Base-by-base conservation (phyloP, 2,329 filamentous ascomycete species). In the Ophiosphaerella korrae region DNA sequence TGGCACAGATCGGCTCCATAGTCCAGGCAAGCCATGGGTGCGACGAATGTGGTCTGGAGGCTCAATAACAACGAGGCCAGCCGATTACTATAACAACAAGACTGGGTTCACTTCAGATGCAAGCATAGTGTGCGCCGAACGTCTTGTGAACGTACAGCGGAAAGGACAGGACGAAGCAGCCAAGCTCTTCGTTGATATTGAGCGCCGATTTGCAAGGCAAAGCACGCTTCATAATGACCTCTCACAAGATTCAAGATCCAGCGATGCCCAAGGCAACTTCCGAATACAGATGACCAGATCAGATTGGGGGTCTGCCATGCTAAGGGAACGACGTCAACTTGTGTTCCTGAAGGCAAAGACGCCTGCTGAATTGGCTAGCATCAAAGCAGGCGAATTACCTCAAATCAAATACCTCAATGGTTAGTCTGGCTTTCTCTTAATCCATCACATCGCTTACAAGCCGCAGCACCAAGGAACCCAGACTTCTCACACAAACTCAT, bases 21-120 rank as follows among this genome's bases (percentile, higher is more conserved):
- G 81, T 21, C 93, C 93, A 0, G 90, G 88, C 1, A 69, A 70
- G 3, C 85, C 86, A 1, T 96, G 89, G 70, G 81, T 81, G 43
- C 83, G 89, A 18, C 86, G 94, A 14, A 85, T 99, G 77, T 99
- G 94, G 94, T 90, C 90, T 12, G 92, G 92, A 29, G 94, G 93
- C 0, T 81, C 82, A 35, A 74, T 97, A 7, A 68, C 68, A 1
- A 89, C 89, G 11, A 52, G 58, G 13, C 43, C 50, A 13, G 33
- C 37, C 1, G n/a, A 39, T 6, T 61, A 64, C 14, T 58, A 47
- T 12, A 12, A 48, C 24, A 12, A 6, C 2, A 21, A 34, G 1
- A 11, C 9, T 9, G 58, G 58, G 3, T 67, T 63, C 52, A 34
- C 11, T 14, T 7, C 47, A 18, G 42, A 50, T 8, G 32, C 37